Base-by-base conservation (phyloP, 1,284 basidiomycete species). In the Puccinia polysora region DNA sequence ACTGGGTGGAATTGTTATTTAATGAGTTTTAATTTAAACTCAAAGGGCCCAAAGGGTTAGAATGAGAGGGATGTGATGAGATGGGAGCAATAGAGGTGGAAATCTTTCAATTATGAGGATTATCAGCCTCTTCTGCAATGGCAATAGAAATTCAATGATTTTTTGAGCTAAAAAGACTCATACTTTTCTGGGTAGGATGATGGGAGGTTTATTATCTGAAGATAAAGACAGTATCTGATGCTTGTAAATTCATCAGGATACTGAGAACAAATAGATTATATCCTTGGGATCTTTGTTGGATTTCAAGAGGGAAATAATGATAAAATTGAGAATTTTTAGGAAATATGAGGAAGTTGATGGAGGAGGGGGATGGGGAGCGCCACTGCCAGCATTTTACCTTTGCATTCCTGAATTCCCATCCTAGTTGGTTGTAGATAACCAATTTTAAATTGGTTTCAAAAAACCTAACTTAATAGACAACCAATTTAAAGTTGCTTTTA, bases 261-360 rank as follows among this genome's bases (percentile, higher is more conserved):
- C 87, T 89, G 25, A 90, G 80, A 15, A 90, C 83, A 71, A 87
- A 84, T 6, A 86, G 83, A 3, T 90, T 87, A 23, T 62, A 62
- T 78, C 97, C 94, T 5, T 90, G 83, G 0, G 92, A 97, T 18
- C 91, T 88, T n/a, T 95, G 87, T 78, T 91, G 90, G 77, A 82
- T 83, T 69, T 87, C 86, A n/a, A n/a, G n/a, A n/a, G n/a, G n/a
- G n/a, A n/a, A n/a, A n/a, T n/a, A n/a, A n/a, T n/a, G n/a, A n/a
- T n/a, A n/a, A n/a, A n/a, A n/a, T n/a, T n/a, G n/a, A n/a, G n/a
- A n/a, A n/a, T n/a, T n/a, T n/a, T n/a, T n/a, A n/a, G n/a, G n/a
- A n/a, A n/a, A n/a, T n/a, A n/a, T n/a, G n/a, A n/a, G n/a, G n/a
- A n/a, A n/a, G n/a, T n/a, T n/a, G n/a, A n/a, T n/a, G n/a, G n/a